Conservation (phyloP, 2,329 filamentous ascomycete genomes). For the Trichoderma sp. region DNA sequence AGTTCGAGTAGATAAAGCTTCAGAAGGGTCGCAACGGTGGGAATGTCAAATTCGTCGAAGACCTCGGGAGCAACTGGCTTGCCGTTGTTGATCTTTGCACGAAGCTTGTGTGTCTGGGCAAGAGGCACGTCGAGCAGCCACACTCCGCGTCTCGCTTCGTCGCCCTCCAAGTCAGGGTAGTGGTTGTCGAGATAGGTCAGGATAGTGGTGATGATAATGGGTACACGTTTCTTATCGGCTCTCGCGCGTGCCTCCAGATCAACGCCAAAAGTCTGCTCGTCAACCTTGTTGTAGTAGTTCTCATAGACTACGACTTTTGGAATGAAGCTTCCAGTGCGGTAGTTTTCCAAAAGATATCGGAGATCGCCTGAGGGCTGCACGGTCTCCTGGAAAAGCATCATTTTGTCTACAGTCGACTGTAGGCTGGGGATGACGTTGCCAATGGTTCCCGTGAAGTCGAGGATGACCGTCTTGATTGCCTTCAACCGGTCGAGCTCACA, state of each 20-base stretch:
- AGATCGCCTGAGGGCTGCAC: constrained; percentile 91
- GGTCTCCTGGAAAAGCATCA: constrained; percentile 99
- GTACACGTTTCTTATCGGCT: constrained; percentile 93
- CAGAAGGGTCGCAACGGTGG: constrained; percentile 85
- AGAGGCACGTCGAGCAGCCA: constrained; percentile 94
- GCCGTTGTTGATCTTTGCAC: constrained; percentile 80
- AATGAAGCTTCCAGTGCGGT: constrained; percentile 88
- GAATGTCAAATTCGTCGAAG: constrained; percentile 86
- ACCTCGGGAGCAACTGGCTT: constrained; percentile 73
- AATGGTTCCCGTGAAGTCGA: constrained; percentile 95
- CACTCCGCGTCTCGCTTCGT: constrained; percentile 85
- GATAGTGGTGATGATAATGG: constrained; percentile 85
- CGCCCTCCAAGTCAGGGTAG: constrained; percentile 95
- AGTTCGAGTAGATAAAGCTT: constrained; percentile 95
- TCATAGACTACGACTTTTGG: constrained; percentile 92
- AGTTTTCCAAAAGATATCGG: constrained; percentile 92
- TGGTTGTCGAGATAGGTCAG: constrained; percentile 94
- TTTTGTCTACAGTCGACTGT: constrained; percentile 93
- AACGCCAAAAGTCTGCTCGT: constrained; percentile 96
- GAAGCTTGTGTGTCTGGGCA: constrained; percentile 77
- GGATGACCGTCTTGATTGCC: constrained; percentile 95
- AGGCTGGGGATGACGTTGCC: constrained; percentile 97
- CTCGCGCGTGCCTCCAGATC: constrained; percentile 93
- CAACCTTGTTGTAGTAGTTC: constrained; percentile 98
- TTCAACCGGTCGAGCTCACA: constrained; percentile 95